These are phyloP conservation scores for Lachancea kluyveri DNA, from an alignment of 805 yeast genomes.

Conservation along the genomic window DNA sequence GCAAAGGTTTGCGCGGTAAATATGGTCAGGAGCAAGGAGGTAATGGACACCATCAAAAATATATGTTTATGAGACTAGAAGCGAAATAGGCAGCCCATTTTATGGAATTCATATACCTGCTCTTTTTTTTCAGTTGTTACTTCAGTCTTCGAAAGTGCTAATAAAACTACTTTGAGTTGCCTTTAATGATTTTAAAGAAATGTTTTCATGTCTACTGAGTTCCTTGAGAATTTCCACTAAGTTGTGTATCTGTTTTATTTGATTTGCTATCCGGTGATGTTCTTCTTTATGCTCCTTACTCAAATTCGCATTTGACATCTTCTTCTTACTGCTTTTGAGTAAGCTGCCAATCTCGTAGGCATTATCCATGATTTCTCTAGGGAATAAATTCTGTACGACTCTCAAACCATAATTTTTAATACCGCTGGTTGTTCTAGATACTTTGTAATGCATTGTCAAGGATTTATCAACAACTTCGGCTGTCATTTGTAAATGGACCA, in stretches of 20 bases:
- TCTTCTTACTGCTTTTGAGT: slow-evolving; percentile 7
- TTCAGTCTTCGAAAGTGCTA: too few species aligned
- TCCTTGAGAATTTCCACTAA: slow-evolving; percentile 23
- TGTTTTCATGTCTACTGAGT: slow-evolving; percentile 8
- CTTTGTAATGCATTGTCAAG: slow-evolving; percentile 29
- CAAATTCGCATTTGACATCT: slow-evolving; percentile 7
- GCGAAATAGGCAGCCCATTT: too few species aligned
- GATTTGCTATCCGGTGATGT: slow-evolving; percentile 4
- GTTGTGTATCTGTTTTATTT: slow-evolving; percentile 25
- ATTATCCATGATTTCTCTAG: slow-evolving; percentile 18
- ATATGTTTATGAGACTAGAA: too few species aligned
- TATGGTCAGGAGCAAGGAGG: too few species aligned
- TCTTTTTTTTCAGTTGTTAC: too few species aligned
- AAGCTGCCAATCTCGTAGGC: slow-evolving; percentile 24
- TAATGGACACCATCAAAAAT: too few species aligned
- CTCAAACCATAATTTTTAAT: slow-evolving; percentile 30
- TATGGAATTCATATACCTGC: too few species aligned
- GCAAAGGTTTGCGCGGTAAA: too few species aligned
- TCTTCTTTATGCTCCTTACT: slow-evolving; percentile 7
- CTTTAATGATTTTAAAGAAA: slow-evolving; percentile 14
- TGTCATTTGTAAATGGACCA: slow-evolving; percentile 35
- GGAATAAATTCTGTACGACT: slow-evolving; percentile 24
- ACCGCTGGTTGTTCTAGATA: slow-evolving; percentile 17
- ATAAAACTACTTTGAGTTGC: slow-evolving; percentile 25
- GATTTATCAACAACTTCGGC: slow-evolving; percentile 16